Percentiles rank a stretch among this genome's conserved stretches.
Evolutionary conservation across 2,329 filamentous ascomycete species (phyloP).

Genomic region (Graphilbum ipis-grandicollis): DNA sequence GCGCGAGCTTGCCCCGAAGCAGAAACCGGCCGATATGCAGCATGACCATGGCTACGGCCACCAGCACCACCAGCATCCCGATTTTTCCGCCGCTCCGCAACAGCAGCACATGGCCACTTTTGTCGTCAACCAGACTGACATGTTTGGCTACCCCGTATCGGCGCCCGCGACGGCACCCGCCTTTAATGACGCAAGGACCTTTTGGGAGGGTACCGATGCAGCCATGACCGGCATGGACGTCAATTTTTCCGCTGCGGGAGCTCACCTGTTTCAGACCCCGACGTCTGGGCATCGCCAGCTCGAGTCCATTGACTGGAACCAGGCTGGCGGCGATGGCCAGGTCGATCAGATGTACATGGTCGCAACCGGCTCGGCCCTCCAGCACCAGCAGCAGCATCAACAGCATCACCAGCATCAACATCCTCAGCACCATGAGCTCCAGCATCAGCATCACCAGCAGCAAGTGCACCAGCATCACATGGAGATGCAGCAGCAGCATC

Average conservation of each 20-base stretch:
- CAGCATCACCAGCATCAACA: conserved; percentile 2
- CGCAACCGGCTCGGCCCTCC: conserved; percentile 21
- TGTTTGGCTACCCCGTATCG: conserved; percentile 45
- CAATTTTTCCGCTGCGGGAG: conserved; percentile 31
- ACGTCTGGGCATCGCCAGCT: conserved; percentile 27
- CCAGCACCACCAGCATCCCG: conserved; percentile 22
- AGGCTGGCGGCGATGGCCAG: conserved; percentile 31
- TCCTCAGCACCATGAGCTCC: conserved; percentile 2
- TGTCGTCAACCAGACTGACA: conserved; percentile 29
- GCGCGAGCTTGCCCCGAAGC: conserved; percentile 35
- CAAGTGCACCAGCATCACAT: conserved; percentile 1
- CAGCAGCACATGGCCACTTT: conserved; percentile 29
- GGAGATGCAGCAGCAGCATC: conserved; percentile 6
- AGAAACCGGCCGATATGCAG: conserved; percentile 32
- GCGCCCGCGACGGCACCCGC: conserved; percentile 31
- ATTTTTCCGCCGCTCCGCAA: conserved; percentile 28
- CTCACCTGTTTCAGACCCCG: conserved; percentile 25
- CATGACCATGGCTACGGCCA: conserved; percentile 34
- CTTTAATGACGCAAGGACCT: conserved; percentile 24
- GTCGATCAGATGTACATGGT: conserved; percentile 19
- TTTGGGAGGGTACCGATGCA: conserved; percentile 32
- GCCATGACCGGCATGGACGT: conserved; percentile 39
- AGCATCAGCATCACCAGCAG: conserved; percentile 6
- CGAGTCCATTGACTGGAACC: conserved; percentile 39
- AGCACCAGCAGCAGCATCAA: conserved; percentile 5